These are phyloP conservation scores for Eimeria sp. DNA, from an alignment of 169 alveolate genomes.

Conservation along the genomic window DNA sequence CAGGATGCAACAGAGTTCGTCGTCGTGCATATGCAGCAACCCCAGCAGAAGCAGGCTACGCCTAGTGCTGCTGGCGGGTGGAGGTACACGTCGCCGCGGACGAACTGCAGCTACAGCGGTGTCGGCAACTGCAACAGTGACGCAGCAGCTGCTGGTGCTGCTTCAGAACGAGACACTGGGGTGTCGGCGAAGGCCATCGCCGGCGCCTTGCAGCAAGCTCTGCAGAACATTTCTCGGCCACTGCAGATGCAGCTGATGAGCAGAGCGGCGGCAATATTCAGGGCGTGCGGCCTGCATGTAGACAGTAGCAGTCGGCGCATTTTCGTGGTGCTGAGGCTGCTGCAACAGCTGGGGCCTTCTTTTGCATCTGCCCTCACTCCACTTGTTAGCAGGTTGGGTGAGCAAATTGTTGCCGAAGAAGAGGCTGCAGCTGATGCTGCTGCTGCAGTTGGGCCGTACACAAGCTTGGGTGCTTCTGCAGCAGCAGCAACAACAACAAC, in stretches of 20 bases:
- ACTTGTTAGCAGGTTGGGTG: neutral
- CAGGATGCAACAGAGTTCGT: conserved; percentile 47
- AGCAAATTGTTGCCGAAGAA: conserved; percentile 34
- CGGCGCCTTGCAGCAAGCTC: conserved; percentile 42
- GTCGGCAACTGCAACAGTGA: neutral
- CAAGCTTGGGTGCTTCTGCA: too few species aligned
- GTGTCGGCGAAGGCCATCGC: conserved; percentile 13
- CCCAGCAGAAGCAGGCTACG: neutral
- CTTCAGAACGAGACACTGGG: neutral
- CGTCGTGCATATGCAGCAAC: conserved; percentile 42
- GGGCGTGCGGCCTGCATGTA: neutral
- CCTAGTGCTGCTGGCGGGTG: neutral
- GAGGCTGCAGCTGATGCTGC: conserved; percentile 47
- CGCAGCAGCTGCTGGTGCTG: conserved; percentile 51
- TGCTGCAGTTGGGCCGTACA: neutral
- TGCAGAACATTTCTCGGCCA: neutral
- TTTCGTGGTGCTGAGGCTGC: neutral
- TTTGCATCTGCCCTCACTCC: conserved; percentile 10
- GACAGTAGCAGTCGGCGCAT: conserved; percentile 28
- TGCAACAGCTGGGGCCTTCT: conserved; percentile 7
- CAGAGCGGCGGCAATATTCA: conserved; percentile 8
- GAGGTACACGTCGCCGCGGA: neutral
- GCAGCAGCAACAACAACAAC: too few species aligned
- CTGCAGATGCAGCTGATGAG: conserved; percentile 27
- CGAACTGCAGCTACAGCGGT: neutral